A percentile compares a stretch with the other conserved stretches of the same genome.
These are phyloP conservation scores for Zizania latifolia DNA, from an alignment of 176 grass and related monocot species.

Conservation along the genomic window DNA sequence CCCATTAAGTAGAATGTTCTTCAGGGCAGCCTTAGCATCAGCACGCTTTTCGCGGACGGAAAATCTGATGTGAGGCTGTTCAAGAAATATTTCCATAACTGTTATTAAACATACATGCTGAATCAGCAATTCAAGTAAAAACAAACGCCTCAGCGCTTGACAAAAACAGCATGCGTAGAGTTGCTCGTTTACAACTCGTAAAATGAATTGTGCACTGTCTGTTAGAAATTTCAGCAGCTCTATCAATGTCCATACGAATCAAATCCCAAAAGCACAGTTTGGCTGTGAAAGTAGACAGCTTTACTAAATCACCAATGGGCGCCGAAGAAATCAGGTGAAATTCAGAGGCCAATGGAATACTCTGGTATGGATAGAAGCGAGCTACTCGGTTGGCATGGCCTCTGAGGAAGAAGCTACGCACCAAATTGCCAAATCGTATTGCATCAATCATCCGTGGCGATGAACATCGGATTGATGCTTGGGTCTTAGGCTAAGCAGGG, in stretches of 20 bases:
- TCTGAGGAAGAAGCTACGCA: neutral
- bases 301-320: neutral
- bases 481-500: no score
- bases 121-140: neutral
- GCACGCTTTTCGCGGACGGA: constrained; percentile 55
- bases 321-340: no score
- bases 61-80: constrained; percentile 51
- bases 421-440: neutral
- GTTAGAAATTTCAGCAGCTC: neutral
- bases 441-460: no score
- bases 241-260: neutral
- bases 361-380: no score
- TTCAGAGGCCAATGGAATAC: no score
- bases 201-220: neutral
- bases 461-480: no score
- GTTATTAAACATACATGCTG: neutral
- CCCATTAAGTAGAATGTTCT: constrained; percentile 61
- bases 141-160: neutral
- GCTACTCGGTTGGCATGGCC: no score
- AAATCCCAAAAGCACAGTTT: neutral
- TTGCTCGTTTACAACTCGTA: neutral
- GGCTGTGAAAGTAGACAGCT: neutral
- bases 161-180: neutral
- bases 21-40: constrained; percentile 64
- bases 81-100: neutral